These are phyloP conservation scores for Typha latifolia DNA, from an alignment of 176 grass and related monocot species.

Conservation along the genomic window DNA sequence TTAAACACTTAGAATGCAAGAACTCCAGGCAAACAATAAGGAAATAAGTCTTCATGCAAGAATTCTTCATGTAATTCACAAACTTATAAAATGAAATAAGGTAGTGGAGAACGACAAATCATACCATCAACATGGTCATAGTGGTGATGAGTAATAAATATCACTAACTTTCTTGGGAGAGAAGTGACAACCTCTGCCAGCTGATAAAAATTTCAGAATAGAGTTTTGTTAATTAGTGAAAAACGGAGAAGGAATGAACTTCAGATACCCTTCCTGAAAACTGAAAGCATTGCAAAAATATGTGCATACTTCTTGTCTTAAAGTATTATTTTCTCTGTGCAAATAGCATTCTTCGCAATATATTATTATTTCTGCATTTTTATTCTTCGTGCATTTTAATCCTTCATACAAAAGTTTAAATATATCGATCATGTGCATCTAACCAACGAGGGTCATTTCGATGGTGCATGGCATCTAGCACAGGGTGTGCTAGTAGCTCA, in stretches of 20 bases:
- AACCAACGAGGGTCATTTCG: too few species aligned
- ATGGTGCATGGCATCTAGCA: too few species aligned
- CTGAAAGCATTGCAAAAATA: neutral
- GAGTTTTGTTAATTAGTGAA: neutral
- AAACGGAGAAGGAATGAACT: neutral
- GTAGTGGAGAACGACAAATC: conserved; percentile 1
- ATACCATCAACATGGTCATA: conserved; percentile 83
- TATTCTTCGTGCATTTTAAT: too few species aligned
- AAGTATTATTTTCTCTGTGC: too few species aligned
- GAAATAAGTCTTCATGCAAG: neutral
- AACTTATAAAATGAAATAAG: neutral
- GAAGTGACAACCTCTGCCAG: conserved; percentile 68
- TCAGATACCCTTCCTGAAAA: neutral
- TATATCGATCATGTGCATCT: too few species aligned
- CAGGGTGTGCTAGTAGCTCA: too few species aligned
- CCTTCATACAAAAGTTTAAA: too few species aligned
- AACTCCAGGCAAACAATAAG: neutral
- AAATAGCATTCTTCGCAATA: too few species aligned
- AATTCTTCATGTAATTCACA: neutral
- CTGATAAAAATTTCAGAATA: conserved; percentile 32
- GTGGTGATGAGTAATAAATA: conserved; percentile 97
- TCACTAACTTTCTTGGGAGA: conserved; percentile 76
- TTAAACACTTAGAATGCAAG: neutral
- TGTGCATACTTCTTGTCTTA: too few species aligned
- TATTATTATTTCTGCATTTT: too few species aligned